phyloP scores from a whole-genome alignment of 495 filamentous ascomycete genomes.

The Chaetomium tenue region DNA sequence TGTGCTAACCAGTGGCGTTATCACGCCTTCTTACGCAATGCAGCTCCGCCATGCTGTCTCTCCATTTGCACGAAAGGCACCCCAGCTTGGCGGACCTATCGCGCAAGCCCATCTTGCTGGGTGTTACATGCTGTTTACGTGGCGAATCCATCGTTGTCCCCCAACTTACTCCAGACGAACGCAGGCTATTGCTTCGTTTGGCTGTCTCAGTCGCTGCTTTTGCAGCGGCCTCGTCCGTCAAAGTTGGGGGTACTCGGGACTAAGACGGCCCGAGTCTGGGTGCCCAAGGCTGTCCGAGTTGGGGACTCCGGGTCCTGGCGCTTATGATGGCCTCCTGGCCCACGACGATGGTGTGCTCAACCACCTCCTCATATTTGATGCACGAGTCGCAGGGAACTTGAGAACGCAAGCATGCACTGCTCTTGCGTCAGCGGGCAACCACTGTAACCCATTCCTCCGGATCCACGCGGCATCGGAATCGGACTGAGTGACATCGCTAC shows the following conservation, averaged over 20 bases:
- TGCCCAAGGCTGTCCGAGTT: background rate
- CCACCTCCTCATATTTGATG: slow-evolving; percentile 9
- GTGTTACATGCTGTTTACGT: slow-evolving; percentile 33
- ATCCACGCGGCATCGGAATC: slow-evolving; percentile 3
- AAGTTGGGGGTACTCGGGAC: slow-evolving; percentile 12
- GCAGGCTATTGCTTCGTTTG: slow-evolving; percentile 21
- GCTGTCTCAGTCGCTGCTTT: slow-evolving; percentile 12
- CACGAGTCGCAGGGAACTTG: slow-evolving; percentile 3
- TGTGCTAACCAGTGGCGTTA: slow-evolving; percentile 26
- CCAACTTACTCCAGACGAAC: slow-evolving; percentile 21
- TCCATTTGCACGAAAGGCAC: background rate
- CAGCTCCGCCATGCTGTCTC: slow-evolving; percentile 16
- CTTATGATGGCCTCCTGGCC: slow-evolving; percentile 22
- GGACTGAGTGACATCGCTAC: slow-evolving; percentile 15
- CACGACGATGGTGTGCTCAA: slow-evolving; percentile 17
- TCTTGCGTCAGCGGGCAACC: slow-evolving; percentile 19
- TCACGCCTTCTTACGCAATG: slow-evolving; percentile 32
- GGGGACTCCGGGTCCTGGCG: background rate
- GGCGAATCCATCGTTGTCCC: slow-evolving; percentile 19
- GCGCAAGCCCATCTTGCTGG: background rate
- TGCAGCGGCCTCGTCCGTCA: slow-evolving; percentile 4
- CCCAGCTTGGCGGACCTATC: slow-evolving; percentile 15
- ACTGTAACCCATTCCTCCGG: slow-evolving; percentile 3
- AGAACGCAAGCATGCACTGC: slow-evolving; percentile 18
- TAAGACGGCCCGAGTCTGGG: slow-evolving; percentile 18